phyloP scores from a whole-genome alignment of 2,329 filamentous ascomycete genomes.

The Claviceps maximensis region DNA sequence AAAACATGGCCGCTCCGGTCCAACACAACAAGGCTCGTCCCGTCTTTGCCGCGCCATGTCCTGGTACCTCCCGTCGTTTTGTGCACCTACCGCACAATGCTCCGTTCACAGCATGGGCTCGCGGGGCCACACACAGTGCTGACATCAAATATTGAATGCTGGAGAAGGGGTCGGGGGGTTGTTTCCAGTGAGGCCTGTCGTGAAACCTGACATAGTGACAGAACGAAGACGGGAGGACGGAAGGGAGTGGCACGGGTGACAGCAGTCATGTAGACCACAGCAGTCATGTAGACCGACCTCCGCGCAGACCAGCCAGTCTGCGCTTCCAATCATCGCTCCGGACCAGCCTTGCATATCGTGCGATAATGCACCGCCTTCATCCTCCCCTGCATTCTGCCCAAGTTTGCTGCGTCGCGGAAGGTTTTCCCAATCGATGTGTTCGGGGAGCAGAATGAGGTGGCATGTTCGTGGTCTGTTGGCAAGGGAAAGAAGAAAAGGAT shows the following conservation, averaged over 20 bases:
- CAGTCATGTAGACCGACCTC: background rate
- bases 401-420: background rate
- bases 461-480: no score
- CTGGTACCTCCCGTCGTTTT: constrained; percentile 2
- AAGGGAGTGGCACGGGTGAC: background rate
- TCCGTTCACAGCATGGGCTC: background rate
- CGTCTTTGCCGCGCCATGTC: constrained; percentile 17
- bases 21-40: constrained; percentile 21
- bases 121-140: background rate
- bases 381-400: no score
- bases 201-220: background rate
- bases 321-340: background rate
- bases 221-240: background rate
- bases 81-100: background rate
- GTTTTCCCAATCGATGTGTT: no score
- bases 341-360: background rate
- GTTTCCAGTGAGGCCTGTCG: background rate
- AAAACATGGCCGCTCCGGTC: background rate
- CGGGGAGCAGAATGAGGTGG: no score
- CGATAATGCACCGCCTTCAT: background rate
- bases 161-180: background rate
- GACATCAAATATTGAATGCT: background rate
- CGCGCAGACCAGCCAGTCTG: no score
- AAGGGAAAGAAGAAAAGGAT: no score
- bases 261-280: background rate